Base-by-base conservation (phyloP, 208 protist species). In the Porcisia hertigi region DNA sequence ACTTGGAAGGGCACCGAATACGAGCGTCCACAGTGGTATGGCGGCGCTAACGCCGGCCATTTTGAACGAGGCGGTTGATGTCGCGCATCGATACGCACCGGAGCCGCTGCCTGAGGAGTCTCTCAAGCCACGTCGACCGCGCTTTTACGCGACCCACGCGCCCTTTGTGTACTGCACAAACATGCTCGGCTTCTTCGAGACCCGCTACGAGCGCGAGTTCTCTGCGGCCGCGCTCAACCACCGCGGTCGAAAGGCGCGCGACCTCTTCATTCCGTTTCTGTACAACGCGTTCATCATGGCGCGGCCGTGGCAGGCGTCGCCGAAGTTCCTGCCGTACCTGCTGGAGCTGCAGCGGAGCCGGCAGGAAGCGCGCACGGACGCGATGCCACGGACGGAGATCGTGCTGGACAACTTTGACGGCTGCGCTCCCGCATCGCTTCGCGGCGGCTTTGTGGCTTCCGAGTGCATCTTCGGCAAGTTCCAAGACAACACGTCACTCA, bases 151-250 rank as follows among this genome's bases (percentile, higher is more conserved):
- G 62, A 89, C 83, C 11, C 89, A 93, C 77, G 89, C 89, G 1
- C 89, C 89, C 11, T 93, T 88, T 64, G 77, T 86, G 58, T 93
- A 93, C 74, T 93, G 89, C 74, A 89, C 83, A 2, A 76, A 82
- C 43, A 89, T 93, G 84, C 78, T 86, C 55, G 78, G 82, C 34
- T 87, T 75, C 71, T 93, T 23, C 72, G n/a, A 67, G 14, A 54
- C 49, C 9, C 81, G 89, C 57, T 88, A 85, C 75, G n/a, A 85
- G 69, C 55, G 65, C 8, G 80, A 89, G 75, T 85, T 87, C 52
- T 69, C 84, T n/a, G n/a, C n/a, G 41, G 73, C 84, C 20, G 64
- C 78, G 9, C 63, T 87, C 6, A 58, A 57, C 8, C 64, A 86
- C 71, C 86, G 75, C 60, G 43, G 41, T 3, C 85, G 89, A 36